Base-by-base conservation (phyloP, 2,329 filamentous ascomycete species). In the Sporothrix protearum region DNA sequence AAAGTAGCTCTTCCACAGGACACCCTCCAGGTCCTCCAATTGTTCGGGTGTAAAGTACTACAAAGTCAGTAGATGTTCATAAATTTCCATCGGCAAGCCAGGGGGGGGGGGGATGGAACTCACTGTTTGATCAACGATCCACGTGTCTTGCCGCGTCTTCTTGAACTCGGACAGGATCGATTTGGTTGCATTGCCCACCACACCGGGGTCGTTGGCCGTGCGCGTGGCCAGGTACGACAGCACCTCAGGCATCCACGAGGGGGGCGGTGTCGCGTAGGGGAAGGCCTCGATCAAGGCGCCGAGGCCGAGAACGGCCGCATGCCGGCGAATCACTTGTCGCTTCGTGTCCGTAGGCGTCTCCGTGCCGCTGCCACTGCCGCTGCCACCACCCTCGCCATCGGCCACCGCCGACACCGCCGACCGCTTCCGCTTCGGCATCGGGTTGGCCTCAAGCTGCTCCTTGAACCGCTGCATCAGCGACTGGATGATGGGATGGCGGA, bases 1-100 rank as follows among this genome's bases (percentile, higher is more conserved):
- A 84, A 99, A 99, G 80, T 99, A 99, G 81, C 95, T 98, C 90
- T 99, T 99, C 96, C 96, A 99, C 69, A 99, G 84, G 64, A 99
- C 96, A 69, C 96, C 96, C 77, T 97, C 94, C 72, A 99, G 81
- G 78, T 98, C 95, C 80, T 98, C 96, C 12, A 99, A 84, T 78
- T 99, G 95, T 76, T 98, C 96, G 39, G 91, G 83, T 33, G 94
- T 94, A 79, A 99, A 99, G 73, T 93, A 88, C 88, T 92, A 74
- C 19, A 33, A 0, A 12, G 49, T 55, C 30, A 25, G 12, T 7
- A 28, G 53, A 25, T 45, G 55, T 36, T 14, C 25, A 19, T 66
- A 69, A 69, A 55, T 28, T 7, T 14, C 45, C 16, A 19, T 19
- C n/a, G n/a, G n/a, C n/a, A n/a, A n/a, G n/a, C n/a, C n/a, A 22